phyloP scores from a whole-genome alignment of 495 filamentous ascomycete species.

The Xylaria longipes region DNA sequence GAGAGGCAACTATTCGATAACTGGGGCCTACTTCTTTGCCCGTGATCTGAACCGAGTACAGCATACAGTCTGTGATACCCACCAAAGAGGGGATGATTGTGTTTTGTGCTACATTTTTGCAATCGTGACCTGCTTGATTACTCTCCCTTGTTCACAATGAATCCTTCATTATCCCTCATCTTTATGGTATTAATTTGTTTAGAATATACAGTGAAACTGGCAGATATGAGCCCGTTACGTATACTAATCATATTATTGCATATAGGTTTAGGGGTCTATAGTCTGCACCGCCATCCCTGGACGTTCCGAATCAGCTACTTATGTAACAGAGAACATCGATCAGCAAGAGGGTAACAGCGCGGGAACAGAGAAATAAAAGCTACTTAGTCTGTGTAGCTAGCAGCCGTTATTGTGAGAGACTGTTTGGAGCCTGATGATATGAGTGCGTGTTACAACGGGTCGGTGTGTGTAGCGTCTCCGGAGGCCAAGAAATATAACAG shows the following conservation, averaged over 20 bases:
- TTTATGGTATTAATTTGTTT: background rate
- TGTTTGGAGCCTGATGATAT: background rate
- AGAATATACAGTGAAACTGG: background rate
- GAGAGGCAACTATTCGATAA: background rate
- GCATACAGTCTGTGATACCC: background rate
- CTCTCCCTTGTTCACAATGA: background rate
- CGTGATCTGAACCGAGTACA: background rate
- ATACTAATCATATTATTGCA: background rate
- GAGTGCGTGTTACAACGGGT: background rate
- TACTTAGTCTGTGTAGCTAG: background rate
- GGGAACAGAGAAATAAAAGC: background rate
- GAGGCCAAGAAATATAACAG: background rate
- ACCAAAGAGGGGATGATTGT: background rate
- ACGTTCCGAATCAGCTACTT: background rate
- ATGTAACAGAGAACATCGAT: background rate
- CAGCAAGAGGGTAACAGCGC: background rate
- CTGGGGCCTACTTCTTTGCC: background rate
- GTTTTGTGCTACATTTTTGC: background rate
- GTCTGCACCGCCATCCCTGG: background rate
- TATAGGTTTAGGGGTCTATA: background rate
- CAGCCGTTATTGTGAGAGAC: background rate
- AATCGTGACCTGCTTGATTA: background rate
- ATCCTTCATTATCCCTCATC: background rate
- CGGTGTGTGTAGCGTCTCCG: background rate
- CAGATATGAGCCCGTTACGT: background rate